phyloP scores from a whole-genome alignment of 176 grass and related monocot genomes.

The Cymbopogon citratus region DNA sequence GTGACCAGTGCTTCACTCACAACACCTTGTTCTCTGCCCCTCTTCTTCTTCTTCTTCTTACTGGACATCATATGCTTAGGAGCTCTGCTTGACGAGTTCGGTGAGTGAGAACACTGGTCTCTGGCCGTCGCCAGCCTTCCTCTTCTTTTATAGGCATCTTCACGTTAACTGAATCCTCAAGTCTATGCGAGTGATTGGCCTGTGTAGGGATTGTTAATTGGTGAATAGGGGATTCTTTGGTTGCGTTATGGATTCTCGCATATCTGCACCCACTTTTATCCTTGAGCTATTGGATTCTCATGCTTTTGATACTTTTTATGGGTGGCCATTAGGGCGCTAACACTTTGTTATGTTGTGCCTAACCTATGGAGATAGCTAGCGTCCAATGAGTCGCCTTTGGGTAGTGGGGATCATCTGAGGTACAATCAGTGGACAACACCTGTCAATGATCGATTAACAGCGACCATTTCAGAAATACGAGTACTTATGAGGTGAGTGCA shows the following conservation, averaged over 20 bases:
- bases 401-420: conserved; percentile 26
- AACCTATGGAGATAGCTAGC: too few relatives aligned
- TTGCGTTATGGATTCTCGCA: conserved; percentile 24
- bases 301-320: conserved; percentile 33
- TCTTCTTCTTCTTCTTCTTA: too few relatives aligned
- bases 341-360: conserved; percentile 19
- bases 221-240: conserved; percentile 21
- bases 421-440: conserved; percentile 4
- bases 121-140: neutral
- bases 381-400: neutral
- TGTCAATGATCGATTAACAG: neutral
- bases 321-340: conserved; percentile 36
- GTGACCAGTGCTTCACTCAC: neutral
- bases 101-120: conserved; percentile 24
- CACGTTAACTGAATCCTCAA: conserved; percentile 2
- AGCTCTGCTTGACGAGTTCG: neutral
- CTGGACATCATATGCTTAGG: too few relatives aligned
- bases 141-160: conserved; percentile 35
- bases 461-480: neutral
- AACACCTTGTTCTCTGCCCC: neutral
- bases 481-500: too few relatives aligned
- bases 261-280: conserved; percentile 41
- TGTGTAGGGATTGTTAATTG: conserved; percentile 13
- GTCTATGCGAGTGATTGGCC: conserved; percentile 7
- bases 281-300: conserved; percentile 33